Evolutionary conservation across 768 basidiomycete genomes (phyloP), one percentile per base, ranked within the genome.

Genomic region (Symmetrospora coprosmae): DNA sequence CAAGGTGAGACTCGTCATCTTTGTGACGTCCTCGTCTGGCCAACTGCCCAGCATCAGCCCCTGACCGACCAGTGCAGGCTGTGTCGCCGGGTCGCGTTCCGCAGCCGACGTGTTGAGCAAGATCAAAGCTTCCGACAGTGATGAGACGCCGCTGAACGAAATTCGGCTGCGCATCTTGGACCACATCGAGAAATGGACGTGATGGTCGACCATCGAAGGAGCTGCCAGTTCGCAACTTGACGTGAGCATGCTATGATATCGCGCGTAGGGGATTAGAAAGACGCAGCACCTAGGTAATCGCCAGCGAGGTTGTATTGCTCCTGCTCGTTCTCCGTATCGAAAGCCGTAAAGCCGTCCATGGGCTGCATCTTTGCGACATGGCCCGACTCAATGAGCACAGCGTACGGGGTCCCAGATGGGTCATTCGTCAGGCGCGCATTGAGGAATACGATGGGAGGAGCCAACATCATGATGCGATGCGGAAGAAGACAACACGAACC

Each of bases 361-460:
- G 50, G 52, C 30, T 4, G 17, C 5, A 55, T 55, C 19, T 4
- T 21, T 27, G 25, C 25, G 9, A 55, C 52, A 35, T 9, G 34
- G 34, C 37, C 34, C 13, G 30, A 33, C 4, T 33, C 21, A 6
- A 55, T 25, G 8, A 4, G 7, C 6, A 55, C 37, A 5, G n/a
- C 40, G 27, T 55, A 55, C 31, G 31, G 23, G 8, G 23, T 7
- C 14, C 40, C 19, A 2, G 35, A 39, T 19, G 5, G 23, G 23
- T 55, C 52, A 41, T 55, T 33, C 17, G 52, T 55, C 17, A 55
- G 52, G n/a, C 52, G 34, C 25, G 52, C 52, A 41, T 55, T 43
- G 14, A 37, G 33, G 21, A 55, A 34, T 19, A 39, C 27, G 19
- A 55, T 14, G 7, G 33, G 45, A 13, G 19, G 27, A 25, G n/a